A percentile compares a stretch with the other conserved stretches of the same genome.
phyloP scores from a whole-genome alignment of 257 asterid species.

The Fraxinus anomala region DNA sequence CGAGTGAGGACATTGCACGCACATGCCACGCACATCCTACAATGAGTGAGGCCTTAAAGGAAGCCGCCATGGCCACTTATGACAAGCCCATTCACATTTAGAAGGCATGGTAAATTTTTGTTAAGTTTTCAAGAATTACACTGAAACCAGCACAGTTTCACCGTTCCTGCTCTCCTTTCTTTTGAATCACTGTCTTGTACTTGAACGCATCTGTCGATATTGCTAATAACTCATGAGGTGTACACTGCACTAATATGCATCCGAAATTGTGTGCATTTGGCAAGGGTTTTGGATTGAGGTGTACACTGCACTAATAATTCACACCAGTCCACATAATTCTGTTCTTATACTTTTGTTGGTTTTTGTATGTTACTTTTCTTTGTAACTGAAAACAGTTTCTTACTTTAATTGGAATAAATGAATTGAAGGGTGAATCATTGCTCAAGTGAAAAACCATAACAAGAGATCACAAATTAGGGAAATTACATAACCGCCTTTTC shows the following conservation, averaged over 20 bases:
- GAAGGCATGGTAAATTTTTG: constrained; percentile 19
- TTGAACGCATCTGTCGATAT: not conserved
- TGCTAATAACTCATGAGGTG: not conserved
- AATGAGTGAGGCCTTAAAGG: constrained; percentile 97
- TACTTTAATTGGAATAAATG: too few relatives aligned
- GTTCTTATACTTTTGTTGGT: not conserved
- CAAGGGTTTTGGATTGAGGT: not conserved
- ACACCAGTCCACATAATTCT: not conserved
- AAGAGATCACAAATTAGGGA: too few relatives aligned
- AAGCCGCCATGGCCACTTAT: constrained; percentile 98
- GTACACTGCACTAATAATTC: too few relatives aligned
- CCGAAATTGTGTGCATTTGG: not conserved
- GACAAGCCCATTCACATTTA: constrained; percentile 97
- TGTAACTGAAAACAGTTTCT: not conserved
- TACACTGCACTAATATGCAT: not conserved
- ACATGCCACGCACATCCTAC: constrained; percentile 99
- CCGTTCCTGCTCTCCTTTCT: not conserved
- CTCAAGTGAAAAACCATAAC: too few relatives aligned
- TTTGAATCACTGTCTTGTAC: not conserved
- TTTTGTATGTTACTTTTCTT: not conserved
- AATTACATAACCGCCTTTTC: too few relatives aligned
- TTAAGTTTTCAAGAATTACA: constrained; percentile 27
- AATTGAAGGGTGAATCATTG: too few relatives aligned
- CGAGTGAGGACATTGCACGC: constrained; percentile 97
- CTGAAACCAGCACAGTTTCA: constrained; percentile 7